Percentiles rank a stretch among this genome's conserved stretches.
These are phyloP conservation scores for Monosporascus sp. DNA, from an alignment of 2,329 filamentous ascomycete species.

Conservation along the genomic window DNA sequence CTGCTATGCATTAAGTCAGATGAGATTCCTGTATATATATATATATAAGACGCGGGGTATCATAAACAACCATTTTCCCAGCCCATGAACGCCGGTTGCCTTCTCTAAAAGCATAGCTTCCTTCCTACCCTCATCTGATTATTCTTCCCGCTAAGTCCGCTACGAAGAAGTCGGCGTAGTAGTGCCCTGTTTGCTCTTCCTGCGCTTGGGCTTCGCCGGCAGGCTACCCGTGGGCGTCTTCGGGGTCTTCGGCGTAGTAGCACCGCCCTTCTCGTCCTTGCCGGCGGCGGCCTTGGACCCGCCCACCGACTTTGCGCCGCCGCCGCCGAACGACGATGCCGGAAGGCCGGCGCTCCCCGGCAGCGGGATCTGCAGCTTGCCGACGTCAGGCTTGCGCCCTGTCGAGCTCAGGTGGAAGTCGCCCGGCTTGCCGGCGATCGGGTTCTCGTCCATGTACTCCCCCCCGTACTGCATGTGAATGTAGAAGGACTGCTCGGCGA, in stretches of 20 bases:
- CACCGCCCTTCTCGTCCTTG: constrained; percentile 21
- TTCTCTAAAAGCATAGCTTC: neutral
- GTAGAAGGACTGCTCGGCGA: constrained; percentile 53
- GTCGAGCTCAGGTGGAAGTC: constrained; percentile 61
- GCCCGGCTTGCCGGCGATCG: constrained; percentile 60
- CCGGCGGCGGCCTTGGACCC: constrained; percentile 20
- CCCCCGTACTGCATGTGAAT: constrained; percentile 55
- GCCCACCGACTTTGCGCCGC: constrained; percentile 10
- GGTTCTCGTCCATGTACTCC: constrained; percentile 64
- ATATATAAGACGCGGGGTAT: neutral
- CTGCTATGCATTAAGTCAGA: too few species aligned
- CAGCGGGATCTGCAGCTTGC: constrained; percentile 25
- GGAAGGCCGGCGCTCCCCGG: constrained; percentile 11
- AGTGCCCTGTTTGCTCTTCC: constrained; percentile 28
- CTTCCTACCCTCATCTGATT: neutral
- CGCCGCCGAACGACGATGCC: constrained; percentile 15
- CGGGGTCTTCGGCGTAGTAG: constrained; percentile 24
- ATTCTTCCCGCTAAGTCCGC: neutral
- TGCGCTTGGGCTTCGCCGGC: constrained; percentile 29
- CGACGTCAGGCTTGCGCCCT: constrained; percentile 40
- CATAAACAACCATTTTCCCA: neutral
- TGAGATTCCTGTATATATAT: too few species aligned
- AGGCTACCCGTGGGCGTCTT: constrained; percentile 27
- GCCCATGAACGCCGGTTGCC: neutral
- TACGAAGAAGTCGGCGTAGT: constrained; percentile 20